Conservation (phyloP, 2,329 filamentous ascomycete species). For the Arthrobotrys sinensis region DNA sequence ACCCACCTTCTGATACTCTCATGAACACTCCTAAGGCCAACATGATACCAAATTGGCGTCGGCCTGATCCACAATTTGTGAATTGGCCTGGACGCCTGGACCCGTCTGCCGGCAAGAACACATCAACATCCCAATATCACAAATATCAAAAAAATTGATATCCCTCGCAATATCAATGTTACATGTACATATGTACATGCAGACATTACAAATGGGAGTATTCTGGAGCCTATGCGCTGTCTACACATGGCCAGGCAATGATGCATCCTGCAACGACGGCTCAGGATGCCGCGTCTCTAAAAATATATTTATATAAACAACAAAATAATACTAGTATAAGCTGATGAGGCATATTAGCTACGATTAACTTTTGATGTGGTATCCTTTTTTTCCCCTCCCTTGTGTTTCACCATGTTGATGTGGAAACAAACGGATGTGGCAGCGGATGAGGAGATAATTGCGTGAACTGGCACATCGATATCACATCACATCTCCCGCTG, state of each 20-base stretch:
- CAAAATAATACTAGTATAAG: slow-evolving; percentile 1
- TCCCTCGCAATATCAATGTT: neutral
- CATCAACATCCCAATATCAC: neutral
- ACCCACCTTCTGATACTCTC: neutral
- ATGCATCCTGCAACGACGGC: slow-evolving; percentile 32
- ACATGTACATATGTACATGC: slow-evolving; percentile 17
- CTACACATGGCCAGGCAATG: slow-evolving; percentile 26
- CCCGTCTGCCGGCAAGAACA: neutral
- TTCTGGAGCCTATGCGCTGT: slow-evolving; percentile 22
- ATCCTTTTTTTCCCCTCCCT: neutral
- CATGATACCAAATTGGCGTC: neutral
- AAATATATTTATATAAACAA: slow-evolving; percentile 8
- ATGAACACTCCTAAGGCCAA: neutral
- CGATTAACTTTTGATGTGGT: neutral
- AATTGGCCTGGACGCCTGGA: neutral
- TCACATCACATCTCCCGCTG: slow-evolving; percentile 32
- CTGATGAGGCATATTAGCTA: slow-evolving; percentile 4
- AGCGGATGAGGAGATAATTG: slow-evolving; percentile 34
- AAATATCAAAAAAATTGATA: neutral
- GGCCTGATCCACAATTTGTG: slow-evolving; percentile 11
- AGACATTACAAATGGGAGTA: slow-evolving; percentile 7
- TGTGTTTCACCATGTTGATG: slow-evolving; percentile 14
- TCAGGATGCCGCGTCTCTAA: slow-evolving; percentile 9
- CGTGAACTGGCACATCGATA: slow-evolving; percentile 34
- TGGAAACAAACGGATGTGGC: slow-evolving; percentile 16